Conservation (phyloP, 108 stramenopile species). For the Mediolabrus comicus region DNA sequence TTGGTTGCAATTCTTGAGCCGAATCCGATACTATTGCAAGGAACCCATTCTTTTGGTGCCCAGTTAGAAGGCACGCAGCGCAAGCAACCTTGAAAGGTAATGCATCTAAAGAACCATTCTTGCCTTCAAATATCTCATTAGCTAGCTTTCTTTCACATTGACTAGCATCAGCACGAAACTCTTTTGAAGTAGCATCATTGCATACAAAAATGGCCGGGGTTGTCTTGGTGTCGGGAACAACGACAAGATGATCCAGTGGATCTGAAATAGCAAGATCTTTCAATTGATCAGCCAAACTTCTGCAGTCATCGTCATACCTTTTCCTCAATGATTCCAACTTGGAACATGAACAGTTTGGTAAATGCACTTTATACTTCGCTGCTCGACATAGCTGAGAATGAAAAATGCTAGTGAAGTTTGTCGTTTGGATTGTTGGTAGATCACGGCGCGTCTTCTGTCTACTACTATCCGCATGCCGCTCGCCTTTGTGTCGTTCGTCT, state of each 20-base stretch:
- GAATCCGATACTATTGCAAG: slow-evolving; percentile 23
- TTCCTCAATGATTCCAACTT: slow-evolving; percentile 19
- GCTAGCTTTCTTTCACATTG: slow-evolving; percentile 25
- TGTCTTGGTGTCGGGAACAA: slow-evolving; percentile 33
- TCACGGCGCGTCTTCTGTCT: neutral
- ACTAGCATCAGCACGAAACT: slow-evolving; percentile 14
- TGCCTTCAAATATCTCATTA: slow-evolving; percentile 29
- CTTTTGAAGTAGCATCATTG: neutral
- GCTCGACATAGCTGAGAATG: slow-evolving; percentile 19
- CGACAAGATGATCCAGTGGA: slow-evolving; percentile 30
- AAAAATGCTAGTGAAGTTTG: slow-evolving; percentile 1
- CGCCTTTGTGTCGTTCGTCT: too few relatives aligned
- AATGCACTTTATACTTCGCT: slow-evolving; percentile 52
- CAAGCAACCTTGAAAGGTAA: slow-evolving; percentile 32
- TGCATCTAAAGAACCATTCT: neutral
- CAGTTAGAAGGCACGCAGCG: slow-evolving; percentile 16
- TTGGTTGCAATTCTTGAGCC: neutral
- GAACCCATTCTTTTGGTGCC: slow-evolving; percentile 34
- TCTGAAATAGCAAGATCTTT: neutral
- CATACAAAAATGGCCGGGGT: slow-evolving; percentile 22
- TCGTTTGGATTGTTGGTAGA: neutral
- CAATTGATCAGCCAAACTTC: neutral
- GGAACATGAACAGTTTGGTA: slow-evolving; percentile 36
- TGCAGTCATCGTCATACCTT: neutral
- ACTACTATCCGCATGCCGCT: too few relatives aligned